Conservation (phyloP, 495 filamentous ascomycete species). For the Neurospora tetraspora region DNA sequence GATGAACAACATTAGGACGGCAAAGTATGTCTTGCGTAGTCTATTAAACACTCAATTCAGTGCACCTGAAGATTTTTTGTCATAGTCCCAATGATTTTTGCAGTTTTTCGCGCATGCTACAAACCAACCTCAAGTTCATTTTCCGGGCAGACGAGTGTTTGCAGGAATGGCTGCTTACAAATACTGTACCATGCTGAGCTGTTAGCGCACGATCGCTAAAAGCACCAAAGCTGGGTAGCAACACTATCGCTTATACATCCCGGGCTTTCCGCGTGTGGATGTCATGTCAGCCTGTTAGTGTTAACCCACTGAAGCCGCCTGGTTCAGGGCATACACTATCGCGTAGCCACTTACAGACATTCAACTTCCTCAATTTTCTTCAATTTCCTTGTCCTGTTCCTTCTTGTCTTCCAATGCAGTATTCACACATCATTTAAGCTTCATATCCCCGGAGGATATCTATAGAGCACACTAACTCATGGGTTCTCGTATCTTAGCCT, state of each 20-base stretch:
- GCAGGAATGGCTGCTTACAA: background rate
- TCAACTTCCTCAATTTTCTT: background rate
- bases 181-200: background rate
- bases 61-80: too few species aligned
- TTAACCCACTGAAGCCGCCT: background rate
- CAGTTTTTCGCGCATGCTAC: too few species aligned
- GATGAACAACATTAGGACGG: background rate
- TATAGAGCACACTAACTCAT: too few species aligned
- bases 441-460: too few species aligned
- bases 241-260: background rate
- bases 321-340: background rate
- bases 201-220: background rate
- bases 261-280: background rate
- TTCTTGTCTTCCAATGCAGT: too few species aligned
- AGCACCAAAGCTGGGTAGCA: rapidly evolving
- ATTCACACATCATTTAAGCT: too few species aligned
- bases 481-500: too few species aligned
- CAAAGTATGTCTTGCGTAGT: background rate
- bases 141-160: background rate
- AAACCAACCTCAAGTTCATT: too few species aligned
- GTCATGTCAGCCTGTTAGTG: background rate
- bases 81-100: too few species aligned
- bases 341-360: background rate
- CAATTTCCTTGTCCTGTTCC: too few species aligned
- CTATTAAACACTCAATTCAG: too few species aligned